phyloP scores from a whole-genome alignment of 2,329 filamentous ascomycete species.

The Arthrobotrys sinensis region DNA sequence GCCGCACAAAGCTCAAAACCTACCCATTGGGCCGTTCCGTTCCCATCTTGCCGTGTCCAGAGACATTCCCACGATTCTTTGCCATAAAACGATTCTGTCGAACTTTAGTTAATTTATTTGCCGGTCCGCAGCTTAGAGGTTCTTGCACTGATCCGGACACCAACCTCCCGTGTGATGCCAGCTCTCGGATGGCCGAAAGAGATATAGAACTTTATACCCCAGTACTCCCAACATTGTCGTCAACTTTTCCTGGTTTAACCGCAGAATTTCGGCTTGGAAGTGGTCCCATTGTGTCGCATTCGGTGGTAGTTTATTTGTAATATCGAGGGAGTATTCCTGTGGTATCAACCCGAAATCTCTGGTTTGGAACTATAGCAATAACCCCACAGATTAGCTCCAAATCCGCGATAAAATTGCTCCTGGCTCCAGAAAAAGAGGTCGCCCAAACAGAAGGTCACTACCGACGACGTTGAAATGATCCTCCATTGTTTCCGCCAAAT shows the following conservation, averaged over 20 bases:
- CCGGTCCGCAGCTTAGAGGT: not conserved
- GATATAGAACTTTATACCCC: constrained; percentile 58
- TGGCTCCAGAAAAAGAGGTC: constrained; percentile 12
- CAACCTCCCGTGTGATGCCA: constrained; percentile 59
- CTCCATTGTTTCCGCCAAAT: constrained; percentile 52
- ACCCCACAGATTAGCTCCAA: constrained; percentile 25
- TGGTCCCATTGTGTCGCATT: constrained; percentile 58
- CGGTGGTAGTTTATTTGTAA: constrained; percentile 25
- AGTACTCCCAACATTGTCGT: constrained; percentile 25
- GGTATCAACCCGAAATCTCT: constrained; percentile 58
- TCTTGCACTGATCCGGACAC: constrained; percentile 44
- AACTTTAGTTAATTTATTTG: constrained; percentile 6
- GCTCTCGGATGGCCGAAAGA: constrained; percentile 57
- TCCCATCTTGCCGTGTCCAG: constrained; percentile 59
- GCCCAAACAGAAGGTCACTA: constrained; percentile 57
- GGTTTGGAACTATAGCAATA: constrained; percentile 46
- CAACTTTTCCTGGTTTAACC: constrained; percentile 36
- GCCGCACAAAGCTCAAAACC: constrained; percentile 6
- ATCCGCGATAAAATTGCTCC: not conserved
- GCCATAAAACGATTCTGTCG: constrained; percentile 49
- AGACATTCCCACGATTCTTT: constrained; percentile 56
- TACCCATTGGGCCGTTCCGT: constrained; percentile 56
- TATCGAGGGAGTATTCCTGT: constrained; percentile 45
- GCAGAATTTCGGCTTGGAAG: constrained; percentile 36
- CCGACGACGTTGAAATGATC: constrained; percentile 59